Evolutionary conservation across 2,329 filamentous ascomycete species (phyloP).

Genomic region (Cladosporium sphaerospermum): DNA sequence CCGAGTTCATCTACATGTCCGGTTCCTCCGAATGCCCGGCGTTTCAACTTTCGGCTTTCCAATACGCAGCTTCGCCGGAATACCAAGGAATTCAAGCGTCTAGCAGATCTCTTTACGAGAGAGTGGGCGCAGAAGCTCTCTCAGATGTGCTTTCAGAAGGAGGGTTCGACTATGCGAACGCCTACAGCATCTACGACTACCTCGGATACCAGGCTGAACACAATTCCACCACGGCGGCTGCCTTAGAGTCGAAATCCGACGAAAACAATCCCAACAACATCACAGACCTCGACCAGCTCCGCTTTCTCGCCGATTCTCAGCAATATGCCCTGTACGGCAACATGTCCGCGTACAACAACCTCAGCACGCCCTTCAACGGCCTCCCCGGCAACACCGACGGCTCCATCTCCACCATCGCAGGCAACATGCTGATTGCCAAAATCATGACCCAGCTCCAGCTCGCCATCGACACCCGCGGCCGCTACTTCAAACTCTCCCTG

Average conservation of each 20-base stretch:
- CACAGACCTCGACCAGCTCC: conserved; percentile 26
- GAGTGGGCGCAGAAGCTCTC: conserved; percentile 40
- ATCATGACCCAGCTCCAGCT: conserved; percentile 29
- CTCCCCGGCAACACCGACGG: conserved; percentile 19
- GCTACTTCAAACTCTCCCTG: conserved; percentile 27
- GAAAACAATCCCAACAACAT: conserved; percentile 15
- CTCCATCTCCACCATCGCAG: conserved; percentile 34
- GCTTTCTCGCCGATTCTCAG: conserved; percentile 45
- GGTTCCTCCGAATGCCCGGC: conserved; percentile 33
- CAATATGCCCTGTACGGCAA: conserved; percentile 41
- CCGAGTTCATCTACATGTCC: conserved; percentile 45
- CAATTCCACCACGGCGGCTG: conserved; percentile 39
- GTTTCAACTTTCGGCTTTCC: conserved; percentile 27
- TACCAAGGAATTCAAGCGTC: conserved; percentile 35
- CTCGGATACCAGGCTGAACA: conserved; percentile 49
- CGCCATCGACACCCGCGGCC: conserved; percentile 25
- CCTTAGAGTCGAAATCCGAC: neutral
- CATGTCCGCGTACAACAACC: conserved; percentile 28
- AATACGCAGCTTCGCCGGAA: conserved; percentile 38
- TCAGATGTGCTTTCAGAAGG: conserved; percentile 34
- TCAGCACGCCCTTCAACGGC: conserved; percentile 7
- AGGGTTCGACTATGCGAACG: conserved; percentile 45
- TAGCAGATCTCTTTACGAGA: conserved; percentile 41
- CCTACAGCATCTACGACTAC: conserved; percentile 51
- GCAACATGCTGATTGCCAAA: conserved; percentile 30